phyloP scores from a whole-genome alignment of 2,329 filamentous ascomycete genomes.

The Chaetoscypha palmicola region DNA sequence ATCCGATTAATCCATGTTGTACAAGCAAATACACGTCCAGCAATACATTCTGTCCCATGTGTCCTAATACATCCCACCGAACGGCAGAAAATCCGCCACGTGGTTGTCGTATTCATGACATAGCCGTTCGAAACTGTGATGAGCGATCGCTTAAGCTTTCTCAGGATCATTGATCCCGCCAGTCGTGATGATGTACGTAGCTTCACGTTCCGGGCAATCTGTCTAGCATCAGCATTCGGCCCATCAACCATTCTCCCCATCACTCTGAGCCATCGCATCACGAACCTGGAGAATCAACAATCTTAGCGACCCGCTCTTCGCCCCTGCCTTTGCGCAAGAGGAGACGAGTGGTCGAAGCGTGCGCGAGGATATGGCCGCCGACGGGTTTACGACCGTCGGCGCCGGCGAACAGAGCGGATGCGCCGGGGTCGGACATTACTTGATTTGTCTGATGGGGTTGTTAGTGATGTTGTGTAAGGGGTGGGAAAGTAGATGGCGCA shows the following conservation, averaged over 20 bases:
- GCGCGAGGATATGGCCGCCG: constrained; percentile 61
- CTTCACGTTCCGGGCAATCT: constrained; percentile 63
- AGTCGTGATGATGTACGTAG: constrained; percentile 63
- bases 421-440: constrained; percentile 64
- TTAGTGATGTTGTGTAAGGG: too few relatives aligned
- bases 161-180: constrained; percentile 63
- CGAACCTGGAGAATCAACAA: constrained; percentile 58
- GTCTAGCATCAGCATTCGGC: constrained; percentile 4
- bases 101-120: too few relatives aligned
- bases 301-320: constrained; percentile 63
- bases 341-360: constrained; percentile 60
- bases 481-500: constrained; percentile 26
- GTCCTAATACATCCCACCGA: too few relatives aligned
- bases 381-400: constrained; percentile 62
- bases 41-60: too few relatives aligned
- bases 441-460: constrained; percentile 56
- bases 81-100: too few relatives aligned
- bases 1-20: too few relatives aligned
- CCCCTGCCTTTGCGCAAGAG: constrained; percentile 61
- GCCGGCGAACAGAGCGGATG: constrained; percentile 58
- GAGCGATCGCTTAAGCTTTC: constrained; percentile 48
- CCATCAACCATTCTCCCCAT: too few relatives aligned
- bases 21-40: too few relatives aligned
- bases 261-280: too few relatives aligned
- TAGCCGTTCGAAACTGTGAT: too few relatives aligned